Conservation (phyloP, 2,329 filamentous ascomycete genomes). For the Cordyceps sp. region DNA sequence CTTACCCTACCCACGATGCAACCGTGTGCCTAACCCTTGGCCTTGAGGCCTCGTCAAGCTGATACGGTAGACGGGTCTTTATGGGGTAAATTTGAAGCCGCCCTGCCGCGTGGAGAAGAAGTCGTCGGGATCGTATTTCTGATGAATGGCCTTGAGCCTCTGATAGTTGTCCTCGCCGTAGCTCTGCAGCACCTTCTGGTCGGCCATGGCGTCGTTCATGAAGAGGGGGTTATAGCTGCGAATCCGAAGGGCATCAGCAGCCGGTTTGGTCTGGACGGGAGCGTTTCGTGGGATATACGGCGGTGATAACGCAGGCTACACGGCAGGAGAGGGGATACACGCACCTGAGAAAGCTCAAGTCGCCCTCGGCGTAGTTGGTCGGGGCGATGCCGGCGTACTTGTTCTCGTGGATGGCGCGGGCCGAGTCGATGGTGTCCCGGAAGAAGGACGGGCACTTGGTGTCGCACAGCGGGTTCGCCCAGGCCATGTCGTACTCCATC, state of each 20-base stretch:
- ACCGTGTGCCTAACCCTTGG: too few relatives aligned
- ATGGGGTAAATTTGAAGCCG: slow-evolving; percentile 4
- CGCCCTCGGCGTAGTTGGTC: slow-evolving; percentile 7
- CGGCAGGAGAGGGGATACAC: not conserved
- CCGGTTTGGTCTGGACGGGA: not conserved
- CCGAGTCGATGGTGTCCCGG: slow-evolving; percentile 1
- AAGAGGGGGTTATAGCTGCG: slow-evolving; percentile 8
- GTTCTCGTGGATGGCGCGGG: slow-evolving; percentile 4
- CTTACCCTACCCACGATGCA: too few relatives aligned
- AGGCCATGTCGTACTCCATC: slow-evolving; percentile 14
- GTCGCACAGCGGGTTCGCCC: slow-evolving; percentile 8
- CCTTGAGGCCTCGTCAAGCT: too few relatives aligned
- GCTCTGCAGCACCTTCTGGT: slow-evolving; percentile 6
- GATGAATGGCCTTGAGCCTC: slow-evolving; percentile 3
- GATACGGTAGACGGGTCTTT: too few relatives aligned
- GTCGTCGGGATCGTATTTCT: slow-evolving; percentile 5
- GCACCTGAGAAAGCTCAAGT: slow-evolving; percentile 5
- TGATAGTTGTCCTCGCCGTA: slow-evolving; percentile 6
- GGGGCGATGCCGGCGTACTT: slow-evolving; percentile 6
- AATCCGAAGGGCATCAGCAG: not conserved
- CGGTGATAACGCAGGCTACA: too few relatives aligned
- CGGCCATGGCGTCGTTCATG: slow-evolving; percentile 8
- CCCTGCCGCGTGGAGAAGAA: slow-evolving; percentile 4
- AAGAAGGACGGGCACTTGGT: slow-evolving; percentile 4
- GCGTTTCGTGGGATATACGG: too few relatives aligned